These are phyloP conservation scores for Russula brevipes DNA, from an alignment of 768 basidiomycete species.

Conservation along the genomic window DNA sequence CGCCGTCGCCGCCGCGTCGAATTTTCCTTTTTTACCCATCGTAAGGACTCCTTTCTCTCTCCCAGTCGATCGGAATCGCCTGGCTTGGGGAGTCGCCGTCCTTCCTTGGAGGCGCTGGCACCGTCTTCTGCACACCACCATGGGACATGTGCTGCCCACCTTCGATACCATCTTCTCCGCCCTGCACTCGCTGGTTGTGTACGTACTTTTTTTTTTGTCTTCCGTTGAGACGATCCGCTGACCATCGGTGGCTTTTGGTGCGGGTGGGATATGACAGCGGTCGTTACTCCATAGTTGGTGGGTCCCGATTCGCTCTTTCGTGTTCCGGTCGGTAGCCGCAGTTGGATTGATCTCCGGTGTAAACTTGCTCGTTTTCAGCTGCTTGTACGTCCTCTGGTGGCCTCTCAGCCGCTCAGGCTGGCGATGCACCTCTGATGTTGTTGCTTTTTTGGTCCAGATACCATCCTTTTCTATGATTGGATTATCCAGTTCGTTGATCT, in stretches of 20 bases:
- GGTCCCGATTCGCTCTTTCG: background rate
- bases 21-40: background rate
- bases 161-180: background rate
- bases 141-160: background rate
- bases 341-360: background rate
- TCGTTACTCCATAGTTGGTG: slow-evolving; percentile 15
- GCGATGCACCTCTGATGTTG: background rate
- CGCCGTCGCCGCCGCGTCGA: background rate
- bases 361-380: background rate
- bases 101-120: background rate
- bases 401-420: background rate
- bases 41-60: background rate
- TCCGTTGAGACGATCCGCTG: background rate
- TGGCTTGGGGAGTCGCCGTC: background rate
- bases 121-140: background rate
- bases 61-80: background rate
- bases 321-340: background rate
- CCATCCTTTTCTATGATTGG: slow-evolving; percentile 25
- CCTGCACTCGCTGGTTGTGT: background rate
- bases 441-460: slow-evolving; percentile 7
- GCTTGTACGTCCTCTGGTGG: slow-evolving; percentile 7
- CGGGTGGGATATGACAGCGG: slow-evolving; percentile 7
- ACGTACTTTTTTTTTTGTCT: background rate
- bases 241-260: background rate
- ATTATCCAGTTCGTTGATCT: slow-evolving; percentile 19